Conservation (phyloP, 2,329 filamentous ascomycete species). For the Rhexocercosporidium sp. region DNA sequence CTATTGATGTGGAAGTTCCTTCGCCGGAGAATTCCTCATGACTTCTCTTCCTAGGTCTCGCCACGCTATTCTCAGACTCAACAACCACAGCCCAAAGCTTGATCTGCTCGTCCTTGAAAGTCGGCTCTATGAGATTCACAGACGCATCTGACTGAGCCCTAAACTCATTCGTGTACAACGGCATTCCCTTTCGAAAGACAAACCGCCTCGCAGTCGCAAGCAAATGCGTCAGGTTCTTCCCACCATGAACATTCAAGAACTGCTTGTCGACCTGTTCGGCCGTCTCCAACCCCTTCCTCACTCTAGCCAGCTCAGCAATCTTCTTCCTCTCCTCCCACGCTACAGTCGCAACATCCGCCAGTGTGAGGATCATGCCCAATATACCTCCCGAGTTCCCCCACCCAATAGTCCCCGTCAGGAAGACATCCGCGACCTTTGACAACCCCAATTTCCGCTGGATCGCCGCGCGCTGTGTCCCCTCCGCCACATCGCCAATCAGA, state of each 20-base stretch:
- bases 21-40: conserved; percentile 51
- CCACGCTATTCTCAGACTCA: conserved; percentile 37
- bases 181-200: conserved; percentile 83
- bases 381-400: conserved; percentile 83
- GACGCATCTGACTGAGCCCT: conserved; percentile 17
- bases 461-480: conserved; percentile 83
- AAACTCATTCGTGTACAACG: conserved; percentile 74
- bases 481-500: conserved; percentile 79
- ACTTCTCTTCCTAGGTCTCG: conserved; percentile 52
- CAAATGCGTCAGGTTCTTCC: conserved; percentile 78
- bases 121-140: conserved; percentile 55
- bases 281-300: conserved; percentile 20
- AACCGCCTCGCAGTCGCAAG: conserved; percentile 85
- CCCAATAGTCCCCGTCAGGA: conserved; percentile 77
- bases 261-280: conserved; percentile 38
- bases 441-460: conserved; percentile 63
- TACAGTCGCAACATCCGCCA: conserved; percentile 70
- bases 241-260: conserved; percentile 73
- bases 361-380: conserved; percentile 81
- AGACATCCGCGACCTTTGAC: conserved; percentile 74
- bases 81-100: conserved; percentile 84
- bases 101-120: conserved; percentile 78
- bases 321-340: conserved; percentile 51
- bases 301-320: conserved; percentile 43
- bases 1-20: background rate